Base-by-base conservation (phyloP, 2,329 filamentous ascomycete genomes). In the Penicillium sp. region DNA sequence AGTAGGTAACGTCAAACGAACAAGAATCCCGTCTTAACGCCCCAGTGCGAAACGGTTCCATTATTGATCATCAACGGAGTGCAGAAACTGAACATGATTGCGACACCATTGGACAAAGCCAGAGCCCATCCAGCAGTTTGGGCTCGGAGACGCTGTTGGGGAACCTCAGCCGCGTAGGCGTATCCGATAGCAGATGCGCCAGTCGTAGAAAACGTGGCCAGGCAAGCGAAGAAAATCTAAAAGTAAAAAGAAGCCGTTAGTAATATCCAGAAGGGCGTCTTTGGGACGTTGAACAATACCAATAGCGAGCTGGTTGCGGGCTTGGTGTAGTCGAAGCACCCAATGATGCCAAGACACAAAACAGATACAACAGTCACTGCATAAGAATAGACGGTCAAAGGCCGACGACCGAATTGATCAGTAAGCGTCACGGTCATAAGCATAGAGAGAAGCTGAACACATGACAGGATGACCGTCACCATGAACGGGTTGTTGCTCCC, bases 11-110 rank as follows among this genome's bases (percentile, higher is more conserved):
- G 7, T 6, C 37, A 41, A 12, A 67, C 71, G 53, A 54, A 75
- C 76, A 79, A 79, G 49, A 78, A 78, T 0, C 75, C 77, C 0
- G 76, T 79, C 57, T 75, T 77, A 2, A 78, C 73, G 6, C 76
- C 75, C 75, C 77, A 79, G n/a, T 72, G 57, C 0, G 65, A 58
- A 6, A 57, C 51, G 1, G 56, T 55, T 0, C 69, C 73, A 41
- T 78, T 77, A 46, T 79, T 77, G 51, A 79, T 77, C 76, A 79
- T 79, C 8, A 77, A 48, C 1, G 76, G 77, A 0, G 75, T 78
- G 52, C 70, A 75, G 63, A 79, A 78, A 50, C 71, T 77, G 51
- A 79, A 77, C 71, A 79, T 75, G 56, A 77, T 76, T 11, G 68
- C 73, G 11, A 78, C 62, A 26, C 71, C 47, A 47, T 78, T 78